These are phyloP conservation scores for Hemerocallis citrina DNA, from an alignment of 106 monocot genomes.

Conservation along the genomic window DNA sequence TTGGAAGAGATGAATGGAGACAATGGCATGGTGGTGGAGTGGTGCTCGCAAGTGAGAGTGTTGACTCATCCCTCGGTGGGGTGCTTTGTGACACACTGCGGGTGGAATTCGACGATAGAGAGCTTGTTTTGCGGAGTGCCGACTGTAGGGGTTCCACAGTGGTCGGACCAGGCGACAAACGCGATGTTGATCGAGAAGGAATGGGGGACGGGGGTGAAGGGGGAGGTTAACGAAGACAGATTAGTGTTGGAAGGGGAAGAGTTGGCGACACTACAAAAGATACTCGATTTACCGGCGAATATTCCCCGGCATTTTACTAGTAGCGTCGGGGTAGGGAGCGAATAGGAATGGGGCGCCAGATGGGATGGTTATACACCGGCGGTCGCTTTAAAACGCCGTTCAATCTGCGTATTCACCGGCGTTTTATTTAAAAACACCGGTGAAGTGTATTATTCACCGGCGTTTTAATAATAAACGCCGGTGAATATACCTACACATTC, in stretches of 20 bases:
- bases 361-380: too few relatives aligned
- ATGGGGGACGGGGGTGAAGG: conserved; percentile 2
- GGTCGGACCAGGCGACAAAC: conserved; percentile 5
- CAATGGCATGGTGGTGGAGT: conserved; percentile 11
- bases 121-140: conserved; percentile 3
- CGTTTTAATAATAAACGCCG: too few relatives aligned
- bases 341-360: too few relatives aligned
- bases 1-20: not conserved
- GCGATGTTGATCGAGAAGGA: not conserved
- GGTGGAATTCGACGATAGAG: conserved; percentile 9
- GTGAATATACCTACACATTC: too few relatives aligned
- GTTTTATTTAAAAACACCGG: too few relatives aligned
- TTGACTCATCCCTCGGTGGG: conserved; percentile 7
- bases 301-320: too few relatives aligned
- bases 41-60: conserved; percentile 10
- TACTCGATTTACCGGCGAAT: too few relatives aligned
- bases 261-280: too few relatives aligned
- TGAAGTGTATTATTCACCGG: too few relatives aligned
- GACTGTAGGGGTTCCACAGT: conserved; percentile 5
- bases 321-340: too few relatives aligned
- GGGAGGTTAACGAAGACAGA: not conserved
- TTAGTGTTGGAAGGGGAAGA: not conserved
- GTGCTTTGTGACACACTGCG: conserved; percentile 16
- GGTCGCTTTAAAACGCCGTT: too few relatives aligned
- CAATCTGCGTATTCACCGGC: too few relatives aligned